These are phyloP conservation scores for Plasmodium chabaudi DNA, from an alignment of 169 alveolate species.

Conservation along the genomic window DNA sequence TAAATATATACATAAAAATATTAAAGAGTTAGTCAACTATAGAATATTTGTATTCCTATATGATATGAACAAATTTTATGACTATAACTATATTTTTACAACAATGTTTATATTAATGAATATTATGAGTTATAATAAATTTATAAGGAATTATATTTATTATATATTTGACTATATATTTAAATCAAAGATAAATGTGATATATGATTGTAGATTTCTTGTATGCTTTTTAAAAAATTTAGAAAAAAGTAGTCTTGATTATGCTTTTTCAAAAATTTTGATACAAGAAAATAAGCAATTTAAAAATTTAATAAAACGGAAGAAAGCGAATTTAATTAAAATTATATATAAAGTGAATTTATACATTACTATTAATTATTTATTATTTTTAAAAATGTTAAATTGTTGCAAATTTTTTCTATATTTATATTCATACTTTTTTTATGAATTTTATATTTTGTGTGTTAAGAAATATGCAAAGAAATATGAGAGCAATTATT, in stretches of 20 bases:
- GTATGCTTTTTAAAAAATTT: conserved; percentile 57
- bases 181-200: conserved; percentile 19
- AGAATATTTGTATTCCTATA: conserved; percentile 20
- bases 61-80: conserved; percentile 27
- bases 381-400: conserved; percentile 51
- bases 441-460: conserved; percentile 66
- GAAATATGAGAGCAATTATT: conserved; percentile 1
- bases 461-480: conserved; percentile 46
- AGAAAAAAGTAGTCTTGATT: conserved; percentile 69
- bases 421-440: conserved; percentile 48
- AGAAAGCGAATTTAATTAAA: conserved; percentile 40
- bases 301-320: conserved; percentile 33
- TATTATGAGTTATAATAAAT: conserved; percentile 67
- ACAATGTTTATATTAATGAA: conserved; percentile 33
- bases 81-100: conserved; percentile 23
- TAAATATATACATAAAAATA: conserved; percentile 38
- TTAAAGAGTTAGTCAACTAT: conserved; percentile 47
- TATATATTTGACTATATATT: conserved; percentile 54
- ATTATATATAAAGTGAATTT: conserved; percentile 56
- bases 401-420: conserved; percentile 52
- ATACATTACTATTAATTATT: conserved; percentile 54
- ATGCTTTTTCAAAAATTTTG: conserved; percentile 56
- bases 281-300: conserved; percentile 26
- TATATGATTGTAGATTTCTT: conserved; percentile 17
- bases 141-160: conserved; percentile 54